Evolutionary conservation across 768 basidiomycete species (phyloP), one percentile per base, ranked within the genome.

Genomic region (Erythrobasidium yunnanense): DNA sequence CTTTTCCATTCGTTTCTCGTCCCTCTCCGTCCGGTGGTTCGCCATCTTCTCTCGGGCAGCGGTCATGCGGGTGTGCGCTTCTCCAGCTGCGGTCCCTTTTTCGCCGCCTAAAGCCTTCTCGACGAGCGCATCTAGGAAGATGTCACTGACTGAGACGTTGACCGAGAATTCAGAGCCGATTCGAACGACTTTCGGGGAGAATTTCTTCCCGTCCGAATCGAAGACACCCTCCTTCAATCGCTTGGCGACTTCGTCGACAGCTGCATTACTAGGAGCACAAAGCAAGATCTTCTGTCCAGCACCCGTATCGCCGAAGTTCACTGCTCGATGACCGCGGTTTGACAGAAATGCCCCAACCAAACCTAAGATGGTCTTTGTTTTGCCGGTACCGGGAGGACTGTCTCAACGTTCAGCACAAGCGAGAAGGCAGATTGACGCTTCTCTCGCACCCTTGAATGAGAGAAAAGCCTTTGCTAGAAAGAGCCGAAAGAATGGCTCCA

Each of bases 211-310:
- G 33, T 81, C 78, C 23, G 83, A 75, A 27, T 81, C 80, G 60
- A 83, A 80, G 50, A 84, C 82, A n/a, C 87, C 84, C 55, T 87
- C 84, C 74, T 87, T 88, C 52, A 99, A 78, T 42, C 95, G 86
- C 71, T 83, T 81, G 5, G 89, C 88, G 18, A 99, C 85, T 78
- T 99, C 95, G 73, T 99, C 92, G 42, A 99, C 92, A 25, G 95
- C 95, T 18, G 95, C 95, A 76, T 99, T 99, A 77, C 89, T 92
- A 1, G 95, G 95, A 0, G 95, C 95, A 73, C 95, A 99, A 35
- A 99, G 80, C 18, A 99, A 81, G 46, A 97, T 80, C 74, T 87
- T 87, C 67, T 63, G 32, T 2, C 38, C 45, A 49, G 38, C 86
- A 84, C 15, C 81, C 78, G 0, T 81, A 77, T 42, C 30, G 13